phyloP scores from a whole-genome alignment of 2,329 filamentous ascomycete genomes.

The Diaporthe caulivora region DNA sequence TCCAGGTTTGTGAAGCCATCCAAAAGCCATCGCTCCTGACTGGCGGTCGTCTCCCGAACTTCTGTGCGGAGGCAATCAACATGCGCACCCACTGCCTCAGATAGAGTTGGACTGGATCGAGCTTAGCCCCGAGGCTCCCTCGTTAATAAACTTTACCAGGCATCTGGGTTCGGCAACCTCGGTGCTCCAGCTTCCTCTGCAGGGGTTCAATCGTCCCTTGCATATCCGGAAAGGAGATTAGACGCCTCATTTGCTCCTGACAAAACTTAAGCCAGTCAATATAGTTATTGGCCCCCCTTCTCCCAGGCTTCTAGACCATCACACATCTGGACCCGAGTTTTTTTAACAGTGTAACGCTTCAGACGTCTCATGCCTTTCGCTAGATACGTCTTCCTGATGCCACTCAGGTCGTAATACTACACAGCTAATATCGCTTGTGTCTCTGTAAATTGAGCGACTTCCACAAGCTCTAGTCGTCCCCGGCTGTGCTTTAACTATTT shows the following conservation, averaged over 20 bases:
- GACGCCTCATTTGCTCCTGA: background rate
- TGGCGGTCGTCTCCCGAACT: no score
- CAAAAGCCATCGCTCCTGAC: background rate
- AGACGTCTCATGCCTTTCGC: background rate
- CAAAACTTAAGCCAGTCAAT: background rate
- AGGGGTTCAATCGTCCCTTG: background rate
- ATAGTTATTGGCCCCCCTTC: background rate
- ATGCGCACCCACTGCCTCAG: background rate
- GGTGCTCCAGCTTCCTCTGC: background rate
- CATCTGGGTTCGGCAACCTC: background rate
- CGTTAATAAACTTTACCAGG: constrained; percentile 14
- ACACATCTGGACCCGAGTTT: no score
- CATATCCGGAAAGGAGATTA: constrained; percentile 21
- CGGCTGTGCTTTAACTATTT: no score
- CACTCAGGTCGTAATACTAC: no score
- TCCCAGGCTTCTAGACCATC: no score
- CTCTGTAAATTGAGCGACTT: background rate
- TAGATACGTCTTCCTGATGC: background rate
- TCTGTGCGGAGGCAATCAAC: background rate
- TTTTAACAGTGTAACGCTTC: no score
- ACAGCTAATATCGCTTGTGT: background rate
- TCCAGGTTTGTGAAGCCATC: background rate
- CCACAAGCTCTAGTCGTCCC: no score
- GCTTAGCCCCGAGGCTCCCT: constrained; percentile 2
- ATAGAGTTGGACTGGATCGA: background rate